Conservation (phyloP, 208 protist genomes). For the Trypanosoma melophagium region DNA sequence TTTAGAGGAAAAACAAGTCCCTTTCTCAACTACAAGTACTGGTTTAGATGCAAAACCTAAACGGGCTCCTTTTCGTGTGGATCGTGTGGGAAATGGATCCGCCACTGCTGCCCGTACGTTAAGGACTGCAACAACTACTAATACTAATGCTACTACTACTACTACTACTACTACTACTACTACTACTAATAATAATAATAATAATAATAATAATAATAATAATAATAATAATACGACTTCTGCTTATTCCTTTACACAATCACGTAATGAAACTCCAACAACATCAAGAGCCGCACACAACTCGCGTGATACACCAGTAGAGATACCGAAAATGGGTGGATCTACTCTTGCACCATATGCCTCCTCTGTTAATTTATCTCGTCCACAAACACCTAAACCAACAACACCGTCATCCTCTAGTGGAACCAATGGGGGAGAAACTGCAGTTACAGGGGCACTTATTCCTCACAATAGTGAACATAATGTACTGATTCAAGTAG, state of each 20-base stretch:
- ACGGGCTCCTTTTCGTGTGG: slow-evolving; percentile 30
- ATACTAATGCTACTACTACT: too few species aligned
- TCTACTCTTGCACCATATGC: slow-evolving; percentile 26
- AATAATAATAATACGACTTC: neutral
- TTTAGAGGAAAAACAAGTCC: neutral
- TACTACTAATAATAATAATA: neutral
- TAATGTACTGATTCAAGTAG: slow-evolving; percentile 11
- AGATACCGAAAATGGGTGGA: neutral
- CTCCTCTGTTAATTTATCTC: slow-evolving; percentile 15
- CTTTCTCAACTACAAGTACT: neutral
- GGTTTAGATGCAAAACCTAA: neutral
- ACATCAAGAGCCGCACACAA: neutral
- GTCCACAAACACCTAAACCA: neutral
- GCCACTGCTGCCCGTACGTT: slow-evolving; percentile 16
- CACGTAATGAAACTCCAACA: neutral
- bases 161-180: too few species aligned
- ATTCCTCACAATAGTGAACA: neutral
- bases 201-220: slow-evolving; percentile 2
- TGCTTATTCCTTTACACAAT: neutral
- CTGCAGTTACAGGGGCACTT: neutral
- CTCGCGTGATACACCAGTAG: neutral
- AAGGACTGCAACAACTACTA: neutral
- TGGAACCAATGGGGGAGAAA: too few species aligned
- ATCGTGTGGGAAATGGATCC: slow-evolving; percentile 24
- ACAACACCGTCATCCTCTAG: neutral